Percentiles rank a stretch among this genome's conserved stretches.
phyloP scores from a whole-genome alignment of 257 asterid genomes.

The Euphrasia confusa region DNA sequence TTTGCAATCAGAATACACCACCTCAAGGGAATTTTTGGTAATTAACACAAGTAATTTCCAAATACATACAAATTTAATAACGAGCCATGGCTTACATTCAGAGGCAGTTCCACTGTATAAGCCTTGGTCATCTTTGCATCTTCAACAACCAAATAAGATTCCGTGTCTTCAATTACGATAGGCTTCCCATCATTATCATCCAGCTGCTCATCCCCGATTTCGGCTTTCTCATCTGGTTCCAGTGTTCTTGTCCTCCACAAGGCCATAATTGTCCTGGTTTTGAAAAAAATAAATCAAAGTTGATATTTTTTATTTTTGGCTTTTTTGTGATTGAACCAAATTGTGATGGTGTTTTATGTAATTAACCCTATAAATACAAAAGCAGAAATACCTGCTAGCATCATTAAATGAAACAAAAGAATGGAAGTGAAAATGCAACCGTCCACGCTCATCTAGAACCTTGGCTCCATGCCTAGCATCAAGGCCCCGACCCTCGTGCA shows the following conservation, averaged over 20 bases:
- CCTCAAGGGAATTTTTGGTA: too few relatives aligned
- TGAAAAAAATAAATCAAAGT: constrained; percentile 11
- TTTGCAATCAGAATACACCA: background rate
- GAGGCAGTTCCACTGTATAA: constrained; percentile 52
- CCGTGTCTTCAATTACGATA: constrained; percentile 39
- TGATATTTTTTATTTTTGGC: background rate
- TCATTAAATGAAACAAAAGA: constrained; percentile 71
- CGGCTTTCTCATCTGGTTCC: constrained; percentile 53
- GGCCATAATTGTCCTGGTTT: constrained; percentile 70
- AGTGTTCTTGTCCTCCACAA: constrained; percentile 78
- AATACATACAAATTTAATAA: constrained; percentile 6
- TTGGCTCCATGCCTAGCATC: constrained; percentile 87
- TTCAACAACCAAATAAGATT: constrained; percentile 44
- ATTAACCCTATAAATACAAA: background rate
- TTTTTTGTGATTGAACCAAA: background rate
- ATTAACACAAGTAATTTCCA: background rate
- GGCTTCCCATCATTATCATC: constrained; percentile 43
- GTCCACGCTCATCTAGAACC: constrained; percentile 64
- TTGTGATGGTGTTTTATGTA: background rate
- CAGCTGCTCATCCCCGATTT: constrained; percentile 48
- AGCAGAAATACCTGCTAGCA: constrained; percentile 63
- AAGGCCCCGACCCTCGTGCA: constrained; percentile 68
- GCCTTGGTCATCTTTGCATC: constrained; percentile 61
- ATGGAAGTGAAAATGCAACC: constrained; percentile 82
- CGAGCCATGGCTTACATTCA: constrained; percentile 41